phyloP scores from a whole-genome alignment of 495 filamentous ascomycete genomes.

The Penicillium coprophilum region DNA sequence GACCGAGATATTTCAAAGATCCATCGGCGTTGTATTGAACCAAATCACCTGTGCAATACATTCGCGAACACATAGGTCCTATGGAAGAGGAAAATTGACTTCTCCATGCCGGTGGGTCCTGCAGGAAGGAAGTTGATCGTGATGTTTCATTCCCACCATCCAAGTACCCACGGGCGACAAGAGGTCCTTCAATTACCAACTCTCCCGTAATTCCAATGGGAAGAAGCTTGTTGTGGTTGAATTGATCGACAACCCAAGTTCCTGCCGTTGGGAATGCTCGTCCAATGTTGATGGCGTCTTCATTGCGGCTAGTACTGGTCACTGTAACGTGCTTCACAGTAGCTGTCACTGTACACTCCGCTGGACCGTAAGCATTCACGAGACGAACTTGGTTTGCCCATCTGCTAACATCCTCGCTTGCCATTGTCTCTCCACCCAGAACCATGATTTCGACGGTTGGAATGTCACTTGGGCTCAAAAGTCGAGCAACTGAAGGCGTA shows the following conservation, averaged over 20 bases:
- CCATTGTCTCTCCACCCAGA: slow-evolving; percentile 25
- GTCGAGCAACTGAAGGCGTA: slow-evolving; percentile 32
- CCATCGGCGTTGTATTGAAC: slow-evolving; percentile 67
- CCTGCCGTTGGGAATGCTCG: neutral
- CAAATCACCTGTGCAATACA: slow-evolving; percentile 74
- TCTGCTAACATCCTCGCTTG: slow-evolving; percentile 12
- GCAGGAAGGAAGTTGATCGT: slow-evolving; percentile 31
- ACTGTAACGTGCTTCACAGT: slow-evolving; percentile 2
- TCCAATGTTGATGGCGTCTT: slow-evolving; percentile 18
- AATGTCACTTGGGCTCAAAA: slow-evolving; percentile 34
- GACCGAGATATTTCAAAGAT: slow-evolving; percentile 67
- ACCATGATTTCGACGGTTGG: slow-evolving; percentile 27
- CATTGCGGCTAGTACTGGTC: slow-evolving; percentile 28
- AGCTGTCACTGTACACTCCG: slow-evolving; percentile 31
- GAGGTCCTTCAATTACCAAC: slow-evolving; percentile 45
- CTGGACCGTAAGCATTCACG: slow-evolving; percentile 39
- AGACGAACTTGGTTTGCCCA: slow-evolving; percentile 20
- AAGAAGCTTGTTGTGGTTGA: slow-evolving; percentile 23
- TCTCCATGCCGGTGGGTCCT: neutral
- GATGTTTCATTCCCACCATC: slow-evolving; percentile 34
- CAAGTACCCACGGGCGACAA: slow-evolving; percentile 43
- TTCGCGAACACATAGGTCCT: neutral
- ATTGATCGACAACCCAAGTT: slow-evolving; percentile 4
- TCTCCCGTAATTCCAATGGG: slow-evolving; percentile 49
- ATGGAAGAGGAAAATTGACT: neutral